Evolutionary conservation across 495 filamentous ascomycete species (phyloP).

Genomic region (Neurospora discreta): DNA sequence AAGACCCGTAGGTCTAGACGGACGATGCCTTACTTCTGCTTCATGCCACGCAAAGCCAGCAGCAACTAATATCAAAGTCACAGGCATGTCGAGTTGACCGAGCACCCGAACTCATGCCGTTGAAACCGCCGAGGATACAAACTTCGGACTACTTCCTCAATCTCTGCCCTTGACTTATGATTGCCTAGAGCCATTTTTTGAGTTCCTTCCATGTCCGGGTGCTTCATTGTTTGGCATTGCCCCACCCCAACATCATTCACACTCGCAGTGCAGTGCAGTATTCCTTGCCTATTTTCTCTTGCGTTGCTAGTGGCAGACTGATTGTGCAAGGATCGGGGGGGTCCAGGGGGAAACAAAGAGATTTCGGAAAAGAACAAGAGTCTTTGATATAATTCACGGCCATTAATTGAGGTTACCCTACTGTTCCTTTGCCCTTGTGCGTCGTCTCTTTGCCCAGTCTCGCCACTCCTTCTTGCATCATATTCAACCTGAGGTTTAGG

Average conservation of each 20-base stretch:
- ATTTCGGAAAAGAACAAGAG: neutral
- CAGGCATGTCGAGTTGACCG: neutral
- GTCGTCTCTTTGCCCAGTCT: slow-evolving; percentile 14
- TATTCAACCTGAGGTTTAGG: neutral
- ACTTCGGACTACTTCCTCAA: neutral
- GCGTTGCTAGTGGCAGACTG: neutral
- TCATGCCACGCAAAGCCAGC: neutral
- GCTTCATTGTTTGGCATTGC: slow-evolving; percentile 17
- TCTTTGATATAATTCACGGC: slow-evolving; percentile 12
- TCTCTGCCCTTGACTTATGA: slow-evolving; percentile 1
- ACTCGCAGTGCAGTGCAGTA: neutral
- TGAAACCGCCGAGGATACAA: neutral
- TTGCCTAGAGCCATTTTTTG: neutral
- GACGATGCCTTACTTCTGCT: neutral
- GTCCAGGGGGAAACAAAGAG: slow-evolving; percentile 15
- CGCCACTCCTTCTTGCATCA: slow-evolving; percentile 8
- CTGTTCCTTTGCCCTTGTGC: neutral
- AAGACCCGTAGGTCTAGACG: neutral
- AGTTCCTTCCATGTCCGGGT: slow-evolving; percentile 25
- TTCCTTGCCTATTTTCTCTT: neutral
- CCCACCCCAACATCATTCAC: neutral
- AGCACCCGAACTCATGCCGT: neutral
- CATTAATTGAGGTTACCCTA: slow-evolving; percentile 20
- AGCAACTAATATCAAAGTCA: neutral
- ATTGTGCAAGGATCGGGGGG: neutral